phyloP scores from a whole-genome alignment of 345 rosid genomes.

The Pistacia vera region DNA sequence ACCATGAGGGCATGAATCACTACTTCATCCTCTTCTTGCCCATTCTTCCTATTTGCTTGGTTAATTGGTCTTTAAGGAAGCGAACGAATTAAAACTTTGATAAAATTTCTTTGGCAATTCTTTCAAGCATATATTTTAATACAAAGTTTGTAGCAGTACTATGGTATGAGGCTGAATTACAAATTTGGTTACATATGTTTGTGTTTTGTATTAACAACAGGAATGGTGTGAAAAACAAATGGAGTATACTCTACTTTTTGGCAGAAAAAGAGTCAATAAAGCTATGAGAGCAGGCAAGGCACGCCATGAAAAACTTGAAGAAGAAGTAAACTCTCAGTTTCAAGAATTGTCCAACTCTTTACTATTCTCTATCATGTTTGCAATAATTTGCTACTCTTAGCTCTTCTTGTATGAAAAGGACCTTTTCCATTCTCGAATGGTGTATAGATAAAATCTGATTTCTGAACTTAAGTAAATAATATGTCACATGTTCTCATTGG shows the following conservation, averaged over 20 bases:
- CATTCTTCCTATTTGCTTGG: not conserved
- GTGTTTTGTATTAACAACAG: slow-evolving; percentile 31
- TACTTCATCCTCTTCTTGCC: not conserved
- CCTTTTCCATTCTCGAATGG: not conserved
- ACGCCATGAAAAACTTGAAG: slow-evolving; percentile 73
- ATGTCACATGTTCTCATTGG: slow-evolving; percentile 3
- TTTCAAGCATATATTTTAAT: not conserved
- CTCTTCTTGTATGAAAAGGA: slow-evolving; percentile 10
- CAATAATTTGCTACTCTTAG: not conserved
- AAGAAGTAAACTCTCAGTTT: slow-evolving; percentile 50
- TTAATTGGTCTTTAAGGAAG: not conserved
- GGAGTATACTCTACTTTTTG: slow-evolving; percentile 57
- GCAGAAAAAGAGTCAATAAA: slow-evolving; percentile 41
- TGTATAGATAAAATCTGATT: not conserved
- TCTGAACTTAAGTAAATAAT: not conserved
- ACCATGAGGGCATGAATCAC: not conserved
- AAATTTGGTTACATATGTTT: slow-evolving; percentile 3
- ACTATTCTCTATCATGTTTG: not conserved
- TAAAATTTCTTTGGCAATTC: not conserved
- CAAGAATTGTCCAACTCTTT: not conserved
- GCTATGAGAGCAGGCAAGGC: slow-evolving; percentile 78
- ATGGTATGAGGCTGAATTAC: not conserved
- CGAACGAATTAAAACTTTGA: not conserved
- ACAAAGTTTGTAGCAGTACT: not conserved
- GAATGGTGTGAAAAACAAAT: slow-evolving; percentile 93